Evolutionary conservation across 176 grass and related monocot species (phyloP).

Genomic region (Bothriochloa decipiens): DNA sequence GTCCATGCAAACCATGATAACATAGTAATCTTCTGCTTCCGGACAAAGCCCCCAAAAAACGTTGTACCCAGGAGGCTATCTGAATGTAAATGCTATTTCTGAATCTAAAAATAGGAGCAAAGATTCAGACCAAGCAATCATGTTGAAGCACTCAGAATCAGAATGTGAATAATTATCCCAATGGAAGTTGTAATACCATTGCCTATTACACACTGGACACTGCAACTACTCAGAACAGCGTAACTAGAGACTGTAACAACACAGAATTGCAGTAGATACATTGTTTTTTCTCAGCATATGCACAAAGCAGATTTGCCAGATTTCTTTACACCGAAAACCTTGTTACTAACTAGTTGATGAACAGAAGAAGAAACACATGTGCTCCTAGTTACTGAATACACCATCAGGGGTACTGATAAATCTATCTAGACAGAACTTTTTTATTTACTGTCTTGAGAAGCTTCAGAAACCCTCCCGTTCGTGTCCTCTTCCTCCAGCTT

Average conservation of each 20-base stretch:
- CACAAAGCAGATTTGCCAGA: neutral
- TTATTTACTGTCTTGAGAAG: slow-evolving; percentile 57
- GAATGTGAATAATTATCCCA: neutral
- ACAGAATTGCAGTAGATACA: neutral
- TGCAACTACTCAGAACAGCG: neutral
- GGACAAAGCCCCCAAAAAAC: neutral
- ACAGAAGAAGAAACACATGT: neutral
- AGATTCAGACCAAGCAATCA: neutral
- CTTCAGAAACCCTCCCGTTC: slow-evolving; percentile 44
- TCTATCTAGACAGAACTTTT: slow-evolving; percentile 64
- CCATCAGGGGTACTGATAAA: neutral
- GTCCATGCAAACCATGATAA: neutral
- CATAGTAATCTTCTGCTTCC: neutral
- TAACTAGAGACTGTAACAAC: neutral
- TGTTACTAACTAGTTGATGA: neutral
- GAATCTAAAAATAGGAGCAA: neutral
- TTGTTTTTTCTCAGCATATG: slow-evolving; percentile 18
- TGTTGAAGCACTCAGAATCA: neutral
- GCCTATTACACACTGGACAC: neutral
- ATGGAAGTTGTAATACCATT: neutral
- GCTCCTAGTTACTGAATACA: neutral
- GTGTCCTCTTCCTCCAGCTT: slow-evolving; percentile 59
- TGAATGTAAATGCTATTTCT: neutral
- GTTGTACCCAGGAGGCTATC: neutral
- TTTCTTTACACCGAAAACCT: neutral